Evolutionary conservation across 495 filamentous ascomycete species (phyloP).

Genomic region (Xylaria curta): DNA sequence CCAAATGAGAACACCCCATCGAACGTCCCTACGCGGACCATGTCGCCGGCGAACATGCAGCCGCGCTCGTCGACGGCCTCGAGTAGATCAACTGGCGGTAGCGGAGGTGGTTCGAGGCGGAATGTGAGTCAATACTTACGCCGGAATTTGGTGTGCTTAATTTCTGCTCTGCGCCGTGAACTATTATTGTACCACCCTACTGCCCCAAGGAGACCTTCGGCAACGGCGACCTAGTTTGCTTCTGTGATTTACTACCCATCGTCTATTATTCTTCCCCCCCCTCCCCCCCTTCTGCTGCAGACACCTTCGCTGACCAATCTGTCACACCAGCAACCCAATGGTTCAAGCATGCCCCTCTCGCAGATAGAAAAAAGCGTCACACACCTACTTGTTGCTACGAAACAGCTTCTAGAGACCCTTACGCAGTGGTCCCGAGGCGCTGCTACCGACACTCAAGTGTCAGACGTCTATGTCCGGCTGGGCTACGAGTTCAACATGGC

Average conservation of each 20-base stretch:
- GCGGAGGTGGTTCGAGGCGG: slow-evolving; percentile 47
- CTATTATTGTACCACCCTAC: not conserved
- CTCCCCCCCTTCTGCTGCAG: not conserved
- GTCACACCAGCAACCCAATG: slow-evolving; percentile 48
- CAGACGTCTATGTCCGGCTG: slow-evolving; percentile 94
- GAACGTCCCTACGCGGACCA: slow-evolving; percentile 73
- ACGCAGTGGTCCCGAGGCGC: slow-evolving; percentile 94
- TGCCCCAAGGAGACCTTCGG: not conserved
- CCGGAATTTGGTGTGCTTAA: slow-evolving; percentile 11
- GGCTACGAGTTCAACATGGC: slow-evolving; percentile 99
- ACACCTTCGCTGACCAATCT: slow-evolving; percentile 14
- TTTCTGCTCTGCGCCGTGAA: slow-evolving; percentile 14
- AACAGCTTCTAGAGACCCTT: slow-evolving; percentile 94
- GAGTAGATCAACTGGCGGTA: slow-evolving; percentile 43
- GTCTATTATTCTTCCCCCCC: not conserved
- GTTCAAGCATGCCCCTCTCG: slow-evolving; percentile 65
- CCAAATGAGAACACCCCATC: slow-evolving; percentile 53
- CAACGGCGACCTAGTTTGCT: not conserved
- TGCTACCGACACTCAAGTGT: slow-evolving; percentile 91
- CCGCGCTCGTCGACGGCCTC: slow-evolving; percentile 55
- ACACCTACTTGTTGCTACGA: slow-evolving; percentile 95
- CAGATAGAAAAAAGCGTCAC: slow-evolving; percentile 99
- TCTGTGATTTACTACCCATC: not conserved
- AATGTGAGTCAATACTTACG: slow-evolving; percentile 54
- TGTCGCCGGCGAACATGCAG: slow-evolving; percentile 67